Percentiles rank a stretch among this genome's conserved stretches.
phyloP scores from a whole-genome alignment of 495 filamentous ascomycete genomes.

The Penicillium antarcticum region DNA sequence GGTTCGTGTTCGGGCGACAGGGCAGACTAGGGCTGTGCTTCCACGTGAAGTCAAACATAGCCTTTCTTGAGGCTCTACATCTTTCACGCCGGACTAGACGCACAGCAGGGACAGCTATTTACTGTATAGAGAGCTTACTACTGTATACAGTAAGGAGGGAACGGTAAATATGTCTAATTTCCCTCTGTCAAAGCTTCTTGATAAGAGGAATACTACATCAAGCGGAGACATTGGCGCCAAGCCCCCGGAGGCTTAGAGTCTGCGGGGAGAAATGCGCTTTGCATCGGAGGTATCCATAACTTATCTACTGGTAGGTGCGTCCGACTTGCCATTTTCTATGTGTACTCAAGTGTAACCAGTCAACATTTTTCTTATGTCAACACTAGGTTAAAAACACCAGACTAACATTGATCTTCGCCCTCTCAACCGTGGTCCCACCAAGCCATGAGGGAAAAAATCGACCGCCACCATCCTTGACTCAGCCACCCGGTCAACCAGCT shows the following conservation, averaged over 20 bases:
- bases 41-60: too few species aligned
- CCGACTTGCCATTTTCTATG: neutral
- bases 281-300: neutral
- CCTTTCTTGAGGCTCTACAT: too few species aligned
- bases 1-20: too few species aligned
- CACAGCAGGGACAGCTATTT: too few species aligned
- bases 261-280: slow-evolving; percentile 2
- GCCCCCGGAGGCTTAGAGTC: neutral
- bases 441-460: neutral
- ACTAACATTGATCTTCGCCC: neutral
- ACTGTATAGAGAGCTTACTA: neutral
- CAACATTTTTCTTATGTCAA: too few species aligned
- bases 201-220: neutral
- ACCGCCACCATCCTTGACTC: slow-evolving; percentile 1
- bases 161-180: too few species aligned
- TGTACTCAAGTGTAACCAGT: neutral
- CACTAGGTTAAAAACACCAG: neutral
- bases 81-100: too few species aligned
- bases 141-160: neutral
- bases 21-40: too few species aligned
- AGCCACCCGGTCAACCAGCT: neutral
- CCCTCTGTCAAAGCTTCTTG: neutral
- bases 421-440: neutral
- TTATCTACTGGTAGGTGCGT: neutral
- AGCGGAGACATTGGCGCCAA: slow-evolving; percentile 6